phyloP scores from a whole-genome alignment of 2,329 filamentous ascomycete species.

The Paraphoma chrysanthemicola region DNA sequence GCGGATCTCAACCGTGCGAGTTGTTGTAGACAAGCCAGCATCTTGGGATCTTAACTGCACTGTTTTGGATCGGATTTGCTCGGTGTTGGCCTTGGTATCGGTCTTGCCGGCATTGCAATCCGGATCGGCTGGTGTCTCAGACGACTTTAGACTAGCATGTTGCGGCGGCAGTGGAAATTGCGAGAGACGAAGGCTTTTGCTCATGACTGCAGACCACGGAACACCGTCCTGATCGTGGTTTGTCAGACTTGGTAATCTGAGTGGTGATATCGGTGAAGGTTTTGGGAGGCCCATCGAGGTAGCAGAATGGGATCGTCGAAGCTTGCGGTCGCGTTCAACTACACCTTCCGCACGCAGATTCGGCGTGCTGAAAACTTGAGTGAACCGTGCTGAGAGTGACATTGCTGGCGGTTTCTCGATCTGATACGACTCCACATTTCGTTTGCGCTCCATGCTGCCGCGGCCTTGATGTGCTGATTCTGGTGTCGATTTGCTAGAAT shows the following conservation, averaged over 20 bases:
- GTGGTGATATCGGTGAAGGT: constrained; percentile 26
- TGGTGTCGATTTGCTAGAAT: constrained; percentile 33
- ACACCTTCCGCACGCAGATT: constrained; percentile 30
- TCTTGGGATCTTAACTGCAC: not conserved
- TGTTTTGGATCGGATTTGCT: not conserved
- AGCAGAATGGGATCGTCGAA: constrained; percentile 42
- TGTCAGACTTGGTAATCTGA: constrained; percentile 38
- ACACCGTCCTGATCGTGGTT: constrained; percentile 26
- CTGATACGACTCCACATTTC: constrained; percentile 28
- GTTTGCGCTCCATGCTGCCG: constrained; percentile 12
- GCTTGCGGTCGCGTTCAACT: constrained; percentile 20
- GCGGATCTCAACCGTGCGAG: constrained; percentile 19
- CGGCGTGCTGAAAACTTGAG: constrained; percentile 38
- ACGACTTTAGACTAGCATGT: constrained; percentile 16
- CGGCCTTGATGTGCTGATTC: constrained; percentile 28
- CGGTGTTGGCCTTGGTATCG: not conserved
- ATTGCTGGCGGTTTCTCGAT: constrained; percentile 20
- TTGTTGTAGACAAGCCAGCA: not conserved
- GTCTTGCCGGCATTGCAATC: not conserved
- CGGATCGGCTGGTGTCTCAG: constrained; percentile 9
- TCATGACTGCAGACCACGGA: constrained; percentile 37
- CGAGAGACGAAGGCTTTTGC: constrained; percentile 40
- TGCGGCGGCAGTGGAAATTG: constrained; percentile 29
- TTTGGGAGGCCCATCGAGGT: constrained; percentile 32
- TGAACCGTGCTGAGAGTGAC: constrained; percentile 25